A percentile compares a stretch with the other conserved stretches of the same genome.
These are phyloP conservation scores for Amesomyces nigricolor DNA, from an alignment of 2,329 filamentous ascomycete species.

Conservation along the genomic window DNA sequence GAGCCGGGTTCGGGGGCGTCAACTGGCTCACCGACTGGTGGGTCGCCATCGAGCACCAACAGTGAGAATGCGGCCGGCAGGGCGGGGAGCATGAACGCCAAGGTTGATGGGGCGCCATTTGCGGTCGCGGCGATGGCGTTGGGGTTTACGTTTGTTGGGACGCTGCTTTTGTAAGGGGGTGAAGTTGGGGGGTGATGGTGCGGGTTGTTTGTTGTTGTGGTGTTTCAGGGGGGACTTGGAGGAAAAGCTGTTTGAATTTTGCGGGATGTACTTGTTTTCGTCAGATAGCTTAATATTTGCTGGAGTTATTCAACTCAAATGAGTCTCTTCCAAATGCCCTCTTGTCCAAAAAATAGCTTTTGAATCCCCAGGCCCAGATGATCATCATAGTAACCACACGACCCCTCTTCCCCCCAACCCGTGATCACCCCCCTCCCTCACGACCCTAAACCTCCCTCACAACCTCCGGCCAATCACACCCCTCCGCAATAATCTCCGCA, in stretches of 20 bases:
- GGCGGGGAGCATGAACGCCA: constrained; percentile 21
- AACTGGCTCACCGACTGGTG: constrained; percentile 34
- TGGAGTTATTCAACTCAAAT: no score
- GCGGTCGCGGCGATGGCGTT: constrained; percentile 32
- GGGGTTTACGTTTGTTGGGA: constrained; percentile 35
- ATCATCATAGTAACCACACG: no score
- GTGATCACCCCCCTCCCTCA: neutral
- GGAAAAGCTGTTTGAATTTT: no score
- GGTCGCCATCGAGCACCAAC: constrained; percentile 26
- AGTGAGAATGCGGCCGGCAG: constrained; percentile 33
- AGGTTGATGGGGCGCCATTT: constrained; percentile 36
- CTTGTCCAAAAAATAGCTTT: no score
- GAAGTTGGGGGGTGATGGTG: neutral
- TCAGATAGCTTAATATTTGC: no score
- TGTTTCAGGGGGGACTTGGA: no score
- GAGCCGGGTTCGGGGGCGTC: constrained; percentile 36
- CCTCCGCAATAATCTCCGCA: constrained; percentile 51
- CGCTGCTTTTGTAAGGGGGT: constrained; percentile 35
- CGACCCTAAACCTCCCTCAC: constrained; percentile 1
- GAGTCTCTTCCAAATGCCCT: no score
- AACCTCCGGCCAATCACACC: constrained; percentile 57
- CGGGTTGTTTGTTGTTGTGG: no score
- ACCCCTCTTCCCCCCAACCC: neutral
- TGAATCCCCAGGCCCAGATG: no score
- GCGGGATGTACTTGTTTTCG: neutral